A percentile compares a stretch with the other conserved stretches of the same genome.
Evolutionary conservation across 1,284 basidiomycete genomes (phyloP).

Genomic region (Fomes fomentarius): DNA sequence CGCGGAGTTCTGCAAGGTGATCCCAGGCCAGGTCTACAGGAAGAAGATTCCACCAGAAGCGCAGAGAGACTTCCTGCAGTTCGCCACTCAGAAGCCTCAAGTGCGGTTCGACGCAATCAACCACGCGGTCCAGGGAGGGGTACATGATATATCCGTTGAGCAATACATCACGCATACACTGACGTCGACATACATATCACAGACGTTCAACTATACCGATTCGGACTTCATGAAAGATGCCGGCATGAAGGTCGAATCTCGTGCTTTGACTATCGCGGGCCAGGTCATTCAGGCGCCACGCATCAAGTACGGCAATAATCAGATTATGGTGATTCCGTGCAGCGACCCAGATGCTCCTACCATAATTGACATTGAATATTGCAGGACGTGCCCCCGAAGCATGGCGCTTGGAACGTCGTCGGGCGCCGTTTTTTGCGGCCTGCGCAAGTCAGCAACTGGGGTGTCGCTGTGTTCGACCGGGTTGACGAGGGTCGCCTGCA

Average conservation of each 20-base stretch:
- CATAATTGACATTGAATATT: not conserved
- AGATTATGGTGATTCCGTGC: conserved; percentile 21
- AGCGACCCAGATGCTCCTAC: no score
- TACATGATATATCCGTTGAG: not conserved
- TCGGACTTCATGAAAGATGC: conserved; percentile 38
- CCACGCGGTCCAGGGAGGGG: not conserved
- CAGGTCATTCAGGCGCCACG: conserved; percentile 33
- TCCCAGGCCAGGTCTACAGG: conserved; percentile 47
- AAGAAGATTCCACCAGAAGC: conserved; percentile 43
- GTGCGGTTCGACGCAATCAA: conserved; percentile 2
- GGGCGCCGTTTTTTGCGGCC: conserved; percentile 27
- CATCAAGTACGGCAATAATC: conserved; percentile 31
- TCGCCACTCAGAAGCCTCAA: conserved; percentile 7
- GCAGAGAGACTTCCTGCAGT: conserved; percentile 6
- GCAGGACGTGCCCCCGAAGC: conserved; percentile 10
- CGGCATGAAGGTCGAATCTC: conserved; percentile 32
- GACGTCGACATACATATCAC: not conserved
- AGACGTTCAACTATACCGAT: conserved; percentile 34
- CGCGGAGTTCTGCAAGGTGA: conserved; percentile 45
- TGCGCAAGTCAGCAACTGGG: conserved; percentile 25
- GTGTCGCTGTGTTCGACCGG: conserved; percentile 35
- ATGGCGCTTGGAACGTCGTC: conserved; percentile 41
- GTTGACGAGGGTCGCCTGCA: conserved; percentile 1
- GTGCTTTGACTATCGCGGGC: conserved; percentile 31
- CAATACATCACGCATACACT: not conserved